Percentiles rank a stretch among this genome's conserved stretches.
Conservation (phyloP, 108 stramenopile genomes). For the Skeletonema potamos region DNA sequence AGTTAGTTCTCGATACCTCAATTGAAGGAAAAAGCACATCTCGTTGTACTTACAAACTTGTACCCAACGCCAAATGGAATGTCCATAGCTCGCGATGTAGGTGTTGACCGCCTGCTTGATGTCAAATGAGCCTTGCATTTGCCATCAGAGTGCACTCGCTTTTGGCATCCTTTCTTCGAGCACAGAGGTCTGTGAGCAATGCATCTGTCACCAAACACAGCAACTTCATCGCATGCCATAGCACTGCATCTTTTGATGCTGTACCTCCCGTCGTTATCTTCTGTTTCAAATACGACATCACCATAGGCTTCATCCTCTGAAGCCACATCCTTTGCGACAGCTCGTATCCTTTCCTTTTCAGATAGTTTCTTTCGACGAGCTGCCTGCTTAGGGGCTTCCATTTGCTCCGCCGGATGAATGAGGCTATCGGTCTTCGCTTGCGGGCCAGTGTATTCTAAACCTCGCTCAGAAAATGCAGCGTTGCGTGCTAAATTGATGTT, state of each 20-base stretch:
- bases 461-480: slow-evolving; percentile 16
- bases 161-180: neutral
- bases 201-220: neutral
- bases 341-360: neutral
- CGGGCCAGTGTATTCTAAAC: neutral
- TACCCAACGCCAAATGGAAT: slow-evolving; percentile 18
- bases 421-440: neutral
- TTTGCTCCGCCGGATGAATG: neutral
- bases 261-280: neutral
- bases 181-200: neutral
- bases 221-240: neutral
- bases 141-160: neutral
- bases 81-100: neutral
- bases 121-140: neutral
- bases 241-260: neutral
- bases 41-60: slow-evolving; percentile 4
- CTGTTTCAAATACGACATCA: neutral
- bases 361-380: neutral
- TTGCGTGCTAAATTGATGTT: slow-evolving; percentile 22
- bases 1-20: neutral
- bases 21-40: neutral
- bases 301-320: neutral
- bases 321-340: neutral
- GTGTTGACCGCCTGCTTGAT: neutral
- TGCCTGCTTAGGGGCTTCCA: neutral